phyloP scores from a whole-genome alignment of 78 protist genomes.

The Capsaspora owczarzaki region DNA sequence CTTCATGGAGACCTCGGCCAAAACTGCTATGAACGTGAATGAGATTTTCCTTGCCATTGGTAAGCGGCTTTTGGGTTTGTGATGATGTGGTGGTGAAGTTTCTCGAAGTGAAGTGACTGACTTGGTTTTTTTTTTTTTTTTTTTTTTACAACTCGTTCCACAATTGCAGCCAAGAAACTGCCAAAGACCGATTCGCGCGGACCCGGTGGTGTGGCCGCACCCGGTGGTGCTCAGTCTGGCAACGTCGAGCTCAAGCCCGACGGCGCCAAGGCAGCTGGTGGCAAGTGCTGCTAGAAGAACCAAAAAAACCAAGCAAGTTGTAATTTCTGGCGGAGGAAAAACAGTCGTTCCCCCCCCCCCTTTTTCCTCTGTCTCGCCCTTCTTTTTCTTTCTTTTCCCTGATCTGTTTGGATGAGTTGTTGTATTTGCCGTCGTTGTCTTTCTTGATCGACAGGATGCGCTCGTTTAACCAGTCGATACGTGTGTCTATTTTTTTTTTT shows the following conservation, averaged over 20 bases:
- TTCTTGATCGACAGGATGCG: not conserved
- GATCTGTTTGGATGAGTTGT: not conserved
- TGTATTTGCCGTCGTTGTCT: not conserved
- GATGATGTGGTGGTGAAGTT: not conserved
- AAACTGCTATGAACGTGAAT: constrained; percentile 77
- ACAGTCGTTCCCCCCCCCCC: too few relatives aligned
- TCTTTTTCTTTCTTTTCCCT: not conserved
- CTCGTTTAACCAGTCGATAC: not conserved
- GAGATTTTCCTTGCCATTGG: constrained; percentile 83
- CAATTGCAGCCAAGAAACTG: constrained; percentile 8
- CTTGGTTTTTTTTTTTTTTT: not conserved
- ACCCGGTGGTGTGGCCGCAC: not conserved
- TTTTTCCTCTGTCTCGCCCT: not conserved
- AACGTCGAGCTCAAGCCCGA: not conserved
- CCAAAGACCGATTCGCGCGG: not conserved
- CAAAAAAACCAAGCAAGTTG: too few relatives aligned
- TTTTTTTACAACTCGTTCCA: not conserved
- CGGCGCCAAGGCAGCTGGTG: not conserved
- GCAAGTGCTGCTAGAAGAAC: too few relatives aligned
- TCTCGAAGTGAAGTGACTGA: not conserved
- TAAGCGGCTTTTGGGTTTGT: not conserved
- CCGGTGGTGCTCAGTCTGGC: not conserved
- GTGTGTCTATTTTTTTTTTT: not conserved
- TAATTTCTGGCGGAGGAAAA: too few relatives aligned
- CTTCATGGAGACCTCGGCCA: constrained; percentile 91